These are phyloP conservation scores for Hordeum vulgare DNA, from an alignment of 176 grass and related monocot genomes.

Conservation along the genomic window MorexV3_pseudomolecules_assembly NC_058524.1:586822400-586822899, in stretches of 20 bases:
- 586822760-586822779: constrained; percentile 8
- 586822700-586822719: constrained; percentile 99
- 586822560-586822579: constrained; percentile 73
- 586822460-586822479: constrained; percentile 7
- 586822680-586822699: constrained; percentile 79
- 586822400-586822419: constrained; percentile 58
- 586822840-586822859: neutral
- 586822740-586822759: constrained; percentile 96
- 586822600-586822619: constrained; percentile 15
- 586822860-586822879: neutral
- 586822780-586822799: constrained; percentile 2
- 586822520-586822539: constrained; percentile 94
- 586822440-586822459: constrained; percentile 8
- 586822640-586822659: constrained; percentile 41
- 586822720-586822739: constrained; percentile 88
- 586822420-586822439: constrained; percentile 28
- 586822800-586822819: neutral
- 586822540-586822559: constrained; percentile 93
- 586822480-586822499: constrained; percentile 57
- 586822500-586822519: constrained; percentile 88
- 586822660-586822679: constrained; percentile 70
- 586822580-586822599: neutral
- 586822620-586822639: neutral
- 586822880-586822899: neutral
- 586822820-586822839: neutral